A percentile compares a stretch with the other conserved stretches of the same genome.
These are phyloP conservation scores for Byssothecium circinans DNA, from an alignment of 2,329 filamentous ascomycete species.

Conservation along the genomic window DNA sequence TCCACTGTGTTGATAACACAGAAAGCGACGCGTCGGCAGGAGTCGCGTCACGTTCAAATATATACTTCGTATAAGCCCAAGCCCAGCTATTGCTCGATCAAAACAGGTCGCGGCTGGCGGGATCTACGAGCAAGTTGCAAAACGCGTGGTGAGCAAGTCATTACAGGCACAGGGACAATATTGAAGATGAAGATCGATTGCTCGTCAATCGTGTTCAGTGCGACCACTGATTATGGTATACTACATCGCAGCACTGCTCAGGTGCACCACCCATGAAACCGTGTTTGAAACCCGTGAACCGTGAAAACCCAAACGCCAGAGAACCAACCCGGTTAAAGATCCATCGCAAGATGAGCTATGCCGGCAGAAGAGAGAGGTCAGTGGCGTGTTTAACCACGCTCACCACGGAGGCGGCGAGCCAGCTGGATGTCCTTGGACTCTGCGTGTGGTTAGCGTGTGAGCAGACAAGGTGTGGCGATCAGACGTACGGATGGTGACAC, in stretches of 20 bases:
- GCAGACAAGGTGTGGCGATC: neutral
- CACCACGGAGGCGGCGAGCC: slow-evolving; percentile 62
- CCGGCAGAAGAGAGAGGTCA: slow-evolving; percentile 20
- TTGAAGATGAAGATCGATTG: slow-evolving; percentile 33
- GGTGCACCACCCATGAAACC: slow-evolving; percentile 40
- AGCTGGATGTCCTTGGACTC: slow-evolving; percentile 99
- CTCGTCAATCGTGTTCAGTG: slow-evolving; percentile 37
- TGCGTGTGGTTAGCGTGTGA: slow-evolving; percentile 25
- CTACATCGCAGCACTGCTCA: slow-evolving; percentile 40
- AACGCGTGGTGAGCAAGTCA: no score
- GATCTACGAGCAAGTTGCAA: no score
- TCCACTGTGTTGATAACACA: no score
- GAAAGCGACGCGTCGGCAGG: no score
- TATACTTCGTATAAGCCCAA: no score
- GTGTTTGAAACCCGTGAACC: slow-evolving; percentile 40
- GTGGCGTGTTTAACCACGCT: slow-evolving; percentile 52
- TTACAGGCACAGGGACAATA: neutral
- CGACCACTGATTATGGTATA: slow-evolving; percentile 43
- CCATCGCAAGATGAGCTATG: slow-evolving; percentile 20
- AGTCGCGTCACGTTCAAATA: no score
- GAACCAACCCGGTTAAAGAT: slow-evolving; percentile 27
- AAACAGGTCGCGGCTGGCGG: no score
- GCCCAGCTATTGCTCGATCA: no score
- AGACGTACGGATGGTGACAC: slow-evolving; percentile 74
- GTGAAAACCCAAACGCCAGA: slow-evolving; percentile 39